phyloP scores from a whole-genome alignment of 2,329 filamentous ascomycete genomes.

The Ustulina deusta region DNA sequence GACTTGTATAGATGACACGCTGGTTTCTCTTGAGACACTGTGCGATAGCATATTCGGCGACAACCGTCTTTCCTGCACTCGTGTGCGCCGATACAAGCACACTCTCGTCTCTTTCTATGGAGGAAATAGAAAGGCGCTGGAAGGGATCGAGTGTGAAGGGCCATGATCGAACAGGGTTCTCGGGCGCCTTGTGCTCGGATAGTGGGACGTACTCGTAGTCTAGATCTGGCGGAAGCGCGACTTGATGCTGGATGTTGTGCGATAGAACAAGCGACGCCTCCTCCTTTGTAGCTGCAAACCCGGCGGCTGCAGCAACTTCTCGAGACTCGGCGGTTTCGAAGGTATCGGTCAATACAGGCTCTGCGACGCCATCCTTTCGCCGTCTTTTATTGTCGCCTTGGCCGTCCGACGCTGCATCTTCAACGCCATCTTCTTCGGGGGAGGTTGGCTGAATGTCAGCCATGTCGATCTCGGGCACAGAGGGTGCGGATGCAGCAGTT shows the following conservation, averaged over 20 bases:
- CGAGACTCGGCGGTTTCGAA: constrained; percentile 96
- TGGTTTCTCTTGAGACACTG: constrained; percentile 98
- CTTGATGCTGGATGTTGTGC: constrained; percentile 98
- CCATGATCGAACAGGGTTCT: constrained; percentile 84
- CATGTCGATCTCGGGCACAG: constrained; percentile 51
- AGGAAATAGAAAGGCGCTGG: constrained; percentile 93
- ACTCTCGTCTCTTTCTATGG: constrained; percentile 95
- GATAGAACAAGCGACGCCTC: constrained; percentile 83
- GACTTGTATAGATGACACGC: constrained; percentile 98
- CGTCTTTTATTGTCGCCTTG: constrained; percentile 71
- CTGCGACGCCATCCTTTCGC: constrained; percentile 73
- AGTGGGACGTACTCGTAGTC: constrained; percentile 97
- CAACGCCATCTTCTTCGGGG: constrained; percentile 51
- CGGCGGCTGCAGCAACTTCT: constrained; percentile 85
- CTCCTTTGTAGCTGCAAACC: constrained; percentile 67
- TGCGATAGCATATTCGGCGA: constrained; percentile 97
- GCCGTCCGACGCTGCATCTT: constrained; percentile 57
- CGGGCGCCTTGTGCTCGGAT: constrained; percentile 90
- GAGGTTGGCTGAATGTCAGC: constrained; percentile 53
- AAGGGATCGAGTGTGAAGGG: constrained; percentile 96
- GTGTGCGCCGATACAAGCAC: constrained; percentile 97
- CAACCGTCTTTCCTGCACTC: constrained; percentile 96
- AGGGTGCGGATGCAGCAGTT: constrained; percentile 47
- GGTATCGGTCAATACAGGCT: constrained; percentile 88
- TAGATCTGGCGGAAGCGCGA: constrained; percentile 91